Evolutionary conservation across 2,329 filamentous ascomycete species (phyloP), one percentile per base, ranked within the genome.

Genomic region (Scytalidium lignicola): DNA sequence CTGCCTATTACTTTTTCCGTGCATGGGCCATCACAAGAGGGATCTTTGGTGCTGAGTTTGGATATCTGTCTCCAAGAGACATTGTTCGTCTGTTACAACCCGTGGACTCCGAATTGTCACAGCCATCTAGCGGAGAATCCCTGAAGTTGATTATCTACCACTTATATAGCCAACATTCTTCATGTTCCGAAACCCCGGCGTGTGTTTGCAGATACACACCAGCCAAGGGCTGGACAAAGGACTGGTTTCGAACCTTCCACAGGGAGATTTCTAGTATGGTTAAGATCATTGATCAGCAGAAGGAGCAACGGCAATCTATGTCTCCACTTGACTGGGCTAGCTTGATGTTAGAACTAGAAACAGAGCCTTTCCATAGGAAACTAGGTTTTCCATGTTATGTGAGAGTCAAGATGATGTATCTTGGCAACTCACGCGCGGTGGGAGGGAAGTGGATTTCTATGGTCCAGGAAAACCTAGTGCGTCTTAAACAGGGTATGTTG

Each of bases 401-500:
- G 3, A 21, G 40, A 26, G 40, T 56, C 12, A 40, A 46, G n/a
- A 22, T 55, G 7, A 42, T 51, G 1, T 57, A 58, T 29, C 45
- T 47, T 9, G 56, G 53, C 2, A 20, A 44, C n/a, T 58, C 53
- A 21, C 49, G 40, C 7, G 18, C 46, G n/a, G 48, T 41, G 44
- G 51, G 55, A 19, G 49, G 47, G 4, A 28, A 51, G 15, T 58
- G 54, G 56, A 18, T 58, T 2, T 41, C 51, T 3, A 52, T 52
- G 49, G 40, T 56, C 10, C 41, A 58, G 22, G 28, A 41, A 5
- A 48, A 44, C 18, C 19, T 56, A 39, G 19, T 12, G 12, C 43
- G 47, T 18, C 41, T 56, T 6, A 51, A 55, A 53, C 44, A 53
- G 23, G 29, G 55, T 58, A 50, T 47, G 47, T 54, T 17, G 5